Conservation (phyloP, 345 rosid species). For the Dipteronia sinensis region DNA sequence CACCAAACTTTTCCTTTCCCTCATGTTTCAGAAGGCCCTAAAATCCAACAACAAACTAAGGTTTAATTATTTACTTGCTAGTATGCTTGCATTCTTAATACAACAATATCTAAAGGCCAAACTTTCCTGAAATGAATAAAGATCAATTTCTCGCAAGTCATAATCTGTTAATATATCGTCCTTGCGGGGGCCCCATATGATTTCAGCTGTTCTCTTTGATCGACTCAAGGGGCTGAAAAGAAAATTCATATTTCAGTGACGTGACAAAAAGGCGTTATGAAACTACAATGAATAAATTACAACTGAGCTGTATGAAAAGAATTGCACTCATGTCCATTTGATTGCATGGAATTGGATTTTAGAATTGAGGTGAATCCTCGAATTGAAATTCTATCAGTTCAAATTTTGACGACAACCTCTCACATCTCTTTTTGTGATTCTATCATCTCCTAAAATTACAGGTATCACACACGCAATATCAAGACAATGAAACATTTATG, state of each 20-base stretch:
- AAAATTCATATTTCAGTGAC: constrained; percentile 3
- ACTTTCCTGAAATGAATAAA: constrained; percentile 84
- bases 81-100: not conserved
- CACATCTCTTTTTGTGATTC: not conserved
- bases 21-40: constrained; percentile 91
- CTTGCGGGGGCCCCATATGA: constrained; percentile 74
- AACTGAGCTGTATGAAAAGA: not conserved
- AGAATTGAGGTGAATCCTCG: not conserved
- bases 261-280: not conserved
- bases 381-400: not conserved
- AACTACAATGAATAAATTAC: not conserved
- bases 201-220: constrained; percentile 83
- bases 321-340: not conserved
- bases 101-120: not conserved
- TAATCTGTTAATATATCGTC: constrained; percentile 60
- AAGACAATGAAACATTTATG: not conserved
- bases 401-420: not conserved
- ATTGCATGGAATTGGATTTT: too few species aligned
- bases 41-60: constrained; percentile 20
- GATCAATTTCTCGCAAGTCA: constrained; percentile 89
- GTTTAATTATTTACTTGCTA: not conserved
- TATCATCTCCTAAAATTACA: not conserved
- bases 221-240: constrained; percentile 69
- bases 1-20: constrained; percentile 77
- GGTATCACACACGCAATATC: not conserved